Percentiles rank a stretch among this genome's conserved stretches.
These are phyloP conservation scores for Vinca minor DNA, from an alignment of 257 asterid species.

Conservation along the genomic window DNA sequence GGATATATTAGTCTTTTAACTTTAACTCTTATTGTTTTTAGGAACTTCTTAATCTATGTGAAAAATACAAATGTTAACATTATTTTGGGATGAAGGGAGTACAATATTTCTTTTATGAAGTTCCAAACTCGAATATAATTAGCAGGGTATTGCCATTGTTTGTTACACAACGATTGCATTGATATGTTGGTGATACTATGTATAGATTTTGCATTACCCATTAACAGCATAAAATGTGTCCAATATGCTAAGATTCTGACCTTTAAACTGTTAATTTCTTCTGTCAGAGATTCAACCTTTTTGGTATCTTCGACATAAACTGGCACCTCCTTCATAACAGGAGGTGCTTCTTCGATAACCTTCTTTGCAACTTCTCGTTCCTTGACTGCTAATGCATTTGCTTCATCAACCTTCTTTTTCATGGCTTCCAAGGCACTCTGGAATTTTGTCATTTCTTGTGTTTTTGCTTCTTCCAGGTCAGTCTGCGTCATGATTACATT, in stretches of 20 bases:
- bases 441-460: conserved; percentile 64
- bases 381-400: conserved; percentile 50
- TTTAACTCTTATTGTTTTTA: no score
- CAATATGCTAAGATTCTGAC: conserved; percentile 27
- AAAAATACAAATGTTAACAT: no score
- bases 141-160: not conserved
- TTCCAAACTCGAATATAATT: not conserved
- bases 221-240: not conserved
- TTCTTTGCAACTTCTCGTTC: conserved; percentile 86
- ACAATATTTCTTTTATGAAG: not conserved
- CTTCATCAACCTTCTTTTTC: conserved; percentile 77
- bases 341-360: conserved; percentile 95
- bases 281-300: conserved; percentile 63
- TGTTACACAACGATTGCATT: not conserved
- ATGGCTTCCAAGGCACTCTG: conserved; percentile 55
- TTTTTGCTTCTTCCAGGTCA: conserved; percentile 90
- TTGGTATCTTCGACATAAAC: conserved; percentile 79
- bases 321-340: conserved; percentile 79
- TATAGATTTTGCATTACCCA: no score
- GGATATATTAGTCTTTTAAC: no score
- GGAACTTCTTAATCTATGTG: no score
- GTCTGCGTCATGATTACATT: conserved; percentile 37
- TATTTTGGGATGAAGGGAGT: no score
- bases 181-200: no score
- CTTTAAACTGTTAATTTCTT: conserved; percentile 65